These are phyloP conservation scores for Lactarius vividus DNA, from an alignment of 768 basidiomycete species.

Conservation along the genomic window DNA sequence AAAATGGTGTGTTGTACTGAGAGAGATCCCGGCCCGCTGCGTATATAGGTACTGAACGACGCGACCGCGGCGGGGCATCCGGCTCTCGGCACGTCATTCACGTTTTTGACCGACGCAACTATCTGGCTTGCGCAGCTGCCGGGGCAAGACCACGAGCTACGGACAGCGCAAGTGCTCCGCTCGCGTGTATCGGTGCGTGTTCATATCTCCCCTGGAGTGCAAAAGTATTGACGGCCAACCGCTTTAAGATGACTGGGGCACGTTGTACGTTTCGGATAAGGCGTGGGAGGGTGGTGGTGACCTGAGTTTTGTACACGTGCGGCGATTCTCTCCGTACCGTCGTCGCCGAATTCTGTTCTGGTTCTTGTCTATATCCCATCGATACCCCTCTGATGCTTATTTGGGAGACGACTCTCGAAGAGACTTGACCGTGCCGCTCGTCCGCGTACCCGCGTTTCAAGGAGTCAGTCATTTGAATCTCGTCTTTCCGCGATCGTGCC, in stretches of 20 bases:
- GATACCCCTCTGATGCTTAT: neutral
- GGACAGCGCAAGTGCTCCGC: conserved; percentile 32
- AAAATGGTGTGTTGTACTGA: neutral
- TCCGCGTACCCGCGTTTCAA: neutral
- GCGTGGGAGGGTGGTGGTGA: neutral
- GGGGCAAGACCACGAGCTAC: conserved; percentile 25
- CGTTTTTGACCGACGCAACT: conserved; percentile 67
- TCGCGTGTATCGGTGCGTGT: conserved; percentile 33
- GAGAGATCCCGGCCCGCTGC: neutral
- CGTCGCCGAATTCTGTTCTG: neutral
- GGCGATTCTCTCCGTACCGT: neutral
- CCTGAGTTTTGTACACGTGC: neutral
- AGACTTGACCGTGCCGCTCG: neutral
- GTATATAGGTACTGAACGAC: conserved; percentile 47
- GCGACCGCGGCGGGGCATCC: conserved; percentile 52
- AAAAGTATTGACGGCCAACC: conserved; percentile 9
- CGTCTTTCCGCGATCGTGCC: neutral
- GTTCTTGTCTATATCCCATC: neutral
- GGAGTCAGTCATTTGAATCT: neutral
- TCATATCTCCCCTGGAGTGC: neutral
- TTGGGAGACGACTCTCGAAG: neutral
- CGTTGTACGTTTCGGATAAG: conserved; percentile 19
- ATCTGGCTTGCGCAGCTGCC: conserved; percentile 55
- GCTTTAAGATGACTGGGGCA: neutral
- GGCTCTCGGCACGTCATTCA: conserved; percentile 72